Percentiles rank a stretch among this genome's conserved stretches.
Conservation (phyloP, 148 eudicot species). For the Chenopodium album region DNA sequence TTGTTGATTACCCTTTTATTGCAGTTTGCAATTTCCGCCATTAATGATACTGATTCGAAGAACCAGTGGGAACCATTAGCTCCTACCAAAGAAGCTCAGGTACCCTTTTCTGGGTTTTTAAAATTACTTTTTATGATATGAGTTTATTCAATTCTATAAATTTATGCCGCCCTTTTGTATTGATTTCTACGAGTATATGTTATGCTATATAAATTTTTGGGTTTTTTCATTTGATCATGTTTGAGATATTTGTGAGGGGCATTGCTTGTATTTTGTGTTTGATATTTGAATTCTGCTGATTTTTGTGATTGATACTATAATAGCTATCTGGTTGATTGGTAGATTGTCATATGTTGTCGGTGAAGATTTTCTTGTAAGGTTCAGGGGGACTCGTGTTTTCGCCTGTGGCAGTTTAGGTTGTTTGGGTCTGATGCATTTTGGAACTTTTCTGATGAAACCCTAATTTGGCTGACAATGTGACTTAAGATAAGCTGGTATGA, state of each 20-base stretch:
- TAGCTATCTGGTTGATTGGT: slow-evolving; percentile 7
- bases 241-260: not conserved
- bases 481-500: not conserved
- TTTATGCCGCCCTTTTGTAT: not conserved
- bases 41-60: slow-evolving; percentile 75
- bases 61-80: slow-evolving; percentile 88
- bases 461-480: slow-evolving; percentile 19
- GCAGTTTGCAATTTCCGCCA: slow-evolving; percentile 94
- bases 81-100: slow-evolving; percentile 99
- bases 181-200: not conserved
- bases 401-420: slow-evolving; percentile 7
- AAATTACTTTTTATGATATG: slow-evolving; percentile 2
- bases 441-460: slow-evolving; percentile 22
- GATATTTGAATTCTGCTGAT: not conserved
- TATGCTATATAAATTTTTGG: not conserved
- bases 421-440: not conserved
- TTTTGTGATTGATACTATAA: not conserved
- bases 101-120: not conserved
- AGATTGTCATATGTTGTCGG: not conserved
- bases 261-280: not conserved
- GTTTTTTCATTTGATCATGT: not conserved
- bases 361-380: not conserved
- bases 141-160: not conserved
- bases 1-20: not conserved
- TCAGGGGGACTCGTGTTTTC: not conserved